phyloP scores from a whole-genome alignment of 352 stramenopile genomes.

The Pythium grandisporangium region DNA sequence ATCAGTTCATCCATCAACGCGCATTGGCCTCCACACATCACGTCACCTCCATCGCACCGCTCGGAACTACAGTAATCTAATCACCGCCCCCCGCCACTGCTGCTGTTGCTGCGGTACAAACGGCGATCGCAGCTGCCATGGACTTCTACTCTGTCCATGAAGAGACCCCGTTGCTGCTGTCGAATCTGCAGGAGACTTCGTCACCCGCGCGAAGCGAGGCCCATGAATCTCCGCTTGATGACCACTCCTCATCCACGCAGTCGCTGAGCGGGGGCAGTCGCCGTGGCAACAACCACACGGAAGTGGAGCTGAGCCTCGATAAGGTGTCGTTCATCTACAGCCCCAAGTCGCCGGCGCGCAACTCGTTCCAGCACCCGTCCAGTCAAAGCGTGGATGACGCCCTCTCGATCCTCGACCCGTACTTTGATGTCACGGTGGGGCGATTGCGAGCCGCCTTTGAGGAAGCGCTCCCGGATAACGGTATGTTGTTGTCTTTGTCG shows the following conservation, averaged over 20 bases:
- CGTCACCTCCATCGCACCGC: too few species aligned
- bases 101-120: too few species aligned
- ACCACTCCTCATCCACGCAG: conserved; percentile 10
- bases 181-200: conserved; percentile 13
- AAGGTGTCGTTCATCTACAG: conserved; percentile 80
- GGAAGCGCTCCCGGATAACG: conserved; percentile 40
- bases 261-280: conserved; percentile 5
- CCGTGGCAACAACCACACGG: conserved; percentile 26
- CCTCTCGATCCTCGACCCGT: conserved; percentile 78
- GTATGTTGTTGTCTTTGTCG: too few species aligned
- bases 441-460: conserved; percentile 63
- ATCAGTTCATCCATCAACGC: too few species aligned
- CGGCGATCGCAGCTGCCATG: too few species aligned
- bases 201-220: conserved; percentile 23
- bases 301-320: conserved; percentile 68
- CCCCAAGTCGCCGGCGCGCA: conserved; percentile 42
- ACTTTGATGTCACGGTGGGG: conserved; percentile 79
- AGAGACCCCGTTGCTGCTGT: conserved; percentile 27
- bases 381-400: conserved; percentile 40
- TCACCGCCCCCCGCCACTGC: too few species aligned
- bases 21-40: too few species aligned
- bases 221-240: conserved; percentile 12
- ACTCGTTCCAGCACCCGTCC: conserved; percentile 34
- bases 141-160: conserved; percentile 35
- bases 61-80: too few species aligned